Base-by-base conservation (phyloP, 2,329 filamentous ascomycete species). In the Botrytis fragariae region DNA sequence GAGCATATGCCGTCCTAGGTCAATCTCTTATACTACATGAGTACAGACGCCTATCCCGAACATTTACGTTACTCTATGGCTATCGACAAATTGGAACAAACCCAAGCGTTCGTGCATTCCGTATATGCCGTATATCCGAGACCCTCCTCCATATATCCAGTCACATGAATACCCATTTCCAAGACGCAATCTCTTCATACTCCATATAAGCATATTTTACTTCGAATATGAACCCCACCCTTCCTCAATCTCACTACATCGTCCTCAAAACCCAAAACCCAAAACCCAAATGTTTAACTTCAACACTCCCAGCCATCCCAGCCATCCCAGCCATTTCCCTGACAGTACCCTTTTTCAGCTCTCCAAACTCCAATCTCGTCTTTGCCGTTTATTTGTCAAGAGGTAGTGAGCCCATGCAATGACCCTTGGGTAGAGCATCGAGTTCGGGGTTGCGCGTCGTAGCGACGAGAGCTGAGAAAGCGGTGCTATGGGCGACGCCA, bases 391-490 rank as follows among this genome's bases (percentile, higher is more conserved):
- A 37, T 8, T 37, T 29, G 9, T 37, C 48, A n/a, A 45, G 12
- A 25, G 68, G 59, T 4, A 44, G 18, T 10, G 73, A 44, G 9
- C 71, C 71, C 45, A 73, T 32, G 4, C 51, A 73, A 70, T 72
- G 64, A 8, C 68, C 68, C n/a, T 44, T 45, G 7, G 29, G 20
- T 35, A 72, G 20, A 25, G 25, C 60, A 64, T 73, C 65, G 5
- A 77, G 45, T 10, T 69, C 37, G 5, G 12, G 6, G 51, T 74
- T 75, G 32, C 61, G 22, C 12, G 73, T 74, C 5, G 69, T 74
- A 35, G 39, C 51, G 4, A 76, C 37, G n/a, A 77, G 71, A n/a
- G 73, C 67, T 22, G 74, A 77, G 73, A 77, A 77, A 1, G 45
- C 35, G 4, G 64, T 76, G 51, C 61, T 73, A 45, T 74, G 67